phyloP scores from a whole-genome alignment of 257 asterid species.

The Salvia splendens region DNA sequence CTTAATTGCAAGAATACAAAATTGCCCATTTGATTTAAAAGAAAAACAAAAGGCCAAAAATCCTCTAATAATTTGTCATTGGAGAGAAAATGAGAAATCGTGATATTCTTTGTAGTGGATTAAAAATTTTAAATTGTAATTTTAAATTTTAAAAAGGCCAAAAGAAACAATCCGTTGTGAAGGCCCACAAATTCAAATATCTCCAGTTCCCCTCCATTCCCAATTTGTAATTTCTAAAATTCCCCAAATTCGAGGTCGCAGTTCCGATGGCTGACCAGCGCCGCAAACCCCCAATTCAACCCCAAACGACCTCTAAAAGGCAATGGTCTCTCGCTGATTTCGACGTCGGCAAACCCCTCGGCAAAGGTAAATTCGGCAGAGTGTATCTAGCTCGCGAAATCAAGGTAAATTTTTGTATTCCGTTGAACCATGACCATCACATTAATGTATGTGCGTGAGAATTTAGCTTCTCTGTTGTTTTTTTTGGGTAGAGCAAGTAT shows the following conservation, averaged over 20 bases:
- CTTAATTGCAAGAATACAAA: no score
- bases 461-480: neutral
- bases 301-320: slow-evolving; percentile 31
- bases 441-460: neutral
- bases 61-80: no score
- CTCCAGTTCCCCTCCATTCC: slow-evolving; percentile 31
- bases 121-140: no score
- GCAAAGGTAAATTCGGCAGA: slow-evolving; percentile 91
- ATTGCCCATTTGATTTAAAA: no score
- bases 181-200: no score
- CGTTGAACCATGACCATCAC: neutral
- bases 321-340: slow-evolving; percentile 76
- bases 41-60: no score
- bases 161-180: no score
- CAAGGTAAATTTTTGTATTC: slow-evolving; percentile 45
- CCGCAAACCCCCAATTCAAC: slow-evolving; percentile 50
- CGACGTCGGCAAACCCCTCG: slow-evolving; percentile 94
- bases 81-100: no score
- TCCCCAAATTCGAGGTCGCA: slow-evolving; percentile 20
- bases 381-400: slow-evolving; percentile 94
- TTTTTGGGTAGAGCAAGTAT: slow-evolving; percentile 50
- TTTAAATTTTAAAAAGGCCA: no score
- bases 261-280: slow-evolving; percentile 41
- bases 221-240: neutral
- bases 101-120: no score